These are phyloP conservation scores for Plasmodium cynomolgi DNA, from an alignment of 169 alveolate species.

Conservation along the genomic window DNA sequence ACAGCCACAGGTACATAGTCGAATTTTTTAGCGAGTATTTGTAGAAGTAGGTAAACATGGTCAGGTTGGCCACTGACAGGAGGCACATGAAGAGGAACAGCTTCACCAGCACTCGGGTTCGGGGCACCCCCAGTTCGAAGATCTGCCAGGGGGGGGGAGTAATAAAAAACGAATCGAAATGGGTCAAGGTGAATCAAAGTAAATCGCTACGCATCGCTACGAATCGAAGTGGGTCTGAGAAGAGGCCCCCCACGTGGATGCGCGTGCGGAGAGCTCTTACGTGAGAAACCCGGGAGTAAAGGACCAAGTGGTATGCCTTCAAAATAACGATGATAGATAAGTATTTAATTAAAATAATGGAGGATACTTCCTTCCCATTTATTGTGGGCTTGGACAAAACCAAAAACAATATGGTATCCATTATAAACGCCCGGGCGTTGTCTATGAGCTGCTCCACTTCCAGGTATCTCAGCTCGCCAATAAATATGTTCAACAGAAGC, in stretches of 20 bases:
- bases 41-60: conserved; percentile 78
- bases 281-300: conserved; percentile 82
- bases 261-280: conserved; percentile 40
- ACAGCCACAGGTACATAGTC: conserved; percentile 89
- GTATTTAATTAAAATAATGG: conserved; percentile 81
- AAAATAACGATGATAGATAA: conserved; percentile 82
- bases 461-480: conserved; percentile 80
- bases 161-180: not conserved
- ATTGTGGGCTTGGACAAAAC: conserved; percentile 88
- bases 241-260: not conserved
- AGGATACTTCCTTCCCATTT: conserved; percentile 86
- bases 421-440: conserved; percentile 85
- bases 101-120: conserved; percentile 77
- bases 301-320: conserved; percentile 86
- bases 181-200: not conserved
- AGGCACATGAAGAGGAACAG: conserved; percentile 75
- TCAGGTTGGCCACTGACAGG: conserved; percentile 80
- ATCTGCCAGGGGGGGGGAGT: conserved; percentile 74
- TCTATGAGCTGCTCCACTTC: conserved; percentile 88
- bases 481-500: conserved; percentile 74
- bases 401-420: conserved; percentile 88
- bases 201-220: not conserved
- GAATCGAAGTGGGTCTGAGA: not conserved
- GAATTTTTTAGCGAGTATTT: conserved; percentile 77
- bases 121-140: conserved; percentile 88